Conservation (phyloP, 2,329 filamentous ascomycete species). For the Venturiaceae sp. region DNA sequence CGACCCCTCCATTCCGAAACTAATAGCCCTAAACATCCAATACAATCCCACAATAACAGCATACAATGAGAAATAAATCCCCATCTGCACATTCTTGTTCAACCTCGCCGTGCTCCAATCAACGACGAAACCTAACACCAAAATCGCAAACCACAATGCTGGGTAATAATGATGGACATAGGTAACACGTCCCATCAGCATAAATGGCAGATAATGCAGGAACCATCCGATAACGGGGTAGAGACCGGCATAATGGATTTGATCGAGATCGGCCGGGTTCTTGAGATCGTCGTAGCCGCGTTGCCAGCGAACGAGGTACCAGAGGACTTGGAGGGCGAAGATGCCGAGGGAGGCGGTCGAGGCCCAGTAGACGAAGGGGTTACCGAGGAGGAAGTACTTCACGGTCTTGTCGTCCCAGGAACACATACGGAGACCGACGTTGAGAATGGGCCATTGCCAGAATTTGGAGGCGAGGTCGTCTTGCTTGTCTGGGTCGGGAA, state of each 20-base stretch:
- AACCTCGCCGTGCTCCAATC: slow-evolving; percentile 72
- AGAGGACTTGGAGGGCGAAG: slow-evolving; percentile 62
- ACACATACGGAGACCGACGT: slow-evolving; percentile 97
- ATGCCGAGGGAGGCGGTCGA: slow-evolving; percentile 70
- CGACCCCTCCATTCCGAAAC: slow-evolving; percentile 86
- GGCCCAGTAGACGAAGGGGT: slow-evolving; percentile 93
- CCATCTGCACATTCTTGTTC: slow-evolving; percentile 49
- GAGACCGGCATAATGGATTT: slow-evolving; percentile 86
- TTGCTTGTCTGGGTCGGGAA: slow-evolving; percentile 97
- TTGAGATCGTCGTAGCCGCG: slow-evolving; percentile 81
- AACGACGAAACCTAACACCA: slow-evolving; percentile 76
- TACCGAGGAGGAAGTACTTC: slow-evolving; percentile 98
- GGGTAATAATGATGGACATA: slow-evolving; percentile 99
- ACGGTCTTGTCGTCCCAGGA: slow-evolving; percentile 92
- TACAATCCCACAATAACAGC: slow-evolving; percentile 69
- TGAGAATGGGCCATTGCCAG: slow-evolving; percentile 96
- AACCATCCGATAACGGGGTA: slow-evolving; percentile 94
- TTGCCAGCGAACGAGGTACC: slow-evolving; percentile 93
- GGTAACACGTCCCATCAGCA: slow-evolving; percentile 96
- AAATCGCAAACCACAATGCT: slow-evolving; percentile 92
- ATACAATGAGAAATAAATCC: slow-evolving; percentile 68
- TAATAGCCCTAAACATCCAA: slow-evolving; percentile 83
- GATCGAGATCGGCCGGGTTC: slow-evolving; percentile 65
- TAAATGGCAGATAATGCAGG: slow-evolving; percentile 90
- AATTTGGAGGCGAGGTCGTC: slow-evolving; percentile 93